A percentile compares a stretch with the other conserved stretches of the same genome.
Evolutionary conservation across 495 filamentous ascomycete species (phyloP).

Genomic region (Arthonia radiata): DNA sequence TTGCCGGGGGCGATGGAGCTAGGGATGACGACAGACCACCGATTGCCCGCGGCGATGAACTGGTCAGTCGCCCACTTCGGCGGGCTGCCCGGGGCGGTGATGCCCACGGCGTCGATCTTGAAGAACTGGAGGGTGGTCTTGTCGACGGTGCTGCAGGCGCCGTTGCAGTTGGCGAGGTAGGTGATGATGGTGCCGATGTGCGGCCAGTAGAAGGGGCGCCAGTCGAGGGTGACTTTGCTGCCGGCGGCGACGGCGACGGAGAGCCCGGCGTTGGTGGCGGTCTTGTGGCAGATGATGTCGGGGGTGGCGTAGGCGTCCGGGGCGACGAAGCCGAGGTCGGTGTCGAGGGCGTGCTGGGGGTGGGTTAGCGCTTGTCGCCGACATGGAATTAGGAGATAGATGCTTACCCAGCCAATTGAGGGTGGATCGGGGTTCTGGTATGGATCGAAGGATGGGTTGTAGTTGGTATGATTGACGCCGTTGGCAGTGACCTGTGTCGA

Average conservation of each 20-base stretch:
- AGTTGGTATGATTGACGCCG: no score
- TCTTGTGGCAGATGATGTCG: constrained; percentile 5
- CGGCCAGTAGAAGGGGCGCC: constrained; percentile 19
- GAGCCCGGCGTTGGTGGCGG: constrained; percentile 1
- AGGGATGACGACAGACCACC: constrained; percentile 45
- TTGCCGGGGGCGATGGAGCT: constrained; percentile 38
- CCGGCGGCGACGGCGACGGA: constrained; percentile 3
- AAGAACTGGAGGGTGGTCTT: constrained; percentile 42
- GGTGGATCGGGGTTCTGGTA: constrained; percentile 16
- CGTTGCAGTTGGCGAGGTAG: constrained; percentile 14
- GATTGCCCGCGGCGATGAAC: constrained; percentile 41
- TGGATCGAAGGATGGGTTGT: constrained; percentile 21
- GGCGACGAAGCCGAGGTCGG: constrained; percentile 3
- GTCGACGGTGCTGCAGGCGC: constrained; percentile 36
- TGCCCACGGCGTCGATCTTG: constrained; percentile 37
- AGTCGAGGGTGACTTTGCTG: constrained; percentile 20
- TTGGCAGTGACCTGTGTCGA: no score
- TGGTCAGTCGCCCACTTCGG: constrained; percentile 31
- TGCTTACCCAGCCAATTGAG: constrained; percentile 26
- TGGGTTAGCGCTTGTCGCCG: no score
- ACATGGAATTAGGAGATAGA: no score
- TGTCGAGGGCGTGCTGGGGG: no score
- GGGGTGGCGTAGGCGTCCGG: constrained; percentile 1
- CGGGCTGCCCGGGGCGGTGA: constrained; percentile 7
- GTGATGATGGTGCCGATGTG: constrained; percentile 12